Evolutionary conservation across 768 basidiomycete genomes (phyloP), one percentile per base, ranked within the genome.

Genomic region (Crepidotus variabilis): DNA sequence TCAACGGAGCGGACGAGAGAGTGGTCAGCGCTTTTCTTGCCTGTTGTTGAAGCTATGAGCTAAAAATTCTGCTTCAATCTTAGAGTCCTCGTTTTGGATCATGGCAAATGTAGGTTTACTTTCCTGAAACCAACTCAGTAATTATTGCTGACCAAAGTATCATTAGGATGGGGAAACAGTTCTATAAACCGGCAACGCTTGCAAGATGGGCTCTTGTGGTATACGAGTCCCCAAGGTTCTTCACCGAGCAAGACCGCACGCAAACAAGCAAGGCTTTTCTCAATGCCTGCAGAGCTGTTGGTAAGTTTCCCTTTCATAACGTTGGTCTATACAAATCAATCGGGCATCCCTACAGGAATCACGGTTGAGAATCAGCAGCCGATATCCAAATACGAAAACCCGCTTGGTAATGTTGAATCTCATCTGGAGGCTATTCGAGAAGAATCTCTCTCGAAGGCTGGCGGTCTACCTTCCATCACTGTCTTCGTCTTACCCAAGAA

Each of bases 81-180:
- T n/a, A 58, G 88, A 86, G 67, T 59, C 39, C 90, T 88, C 0
- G 74, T 2, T 79, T 87, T 52, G 90, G 91, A 0, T 69, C 82
- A 0, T 92, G 91, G 90, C 92, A 92, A 57, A 89, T 92, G 90
- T 84, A 56, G 21, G 79, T 72, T 13, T 51, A 8, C 6, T 43
- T 56, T 21, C 16, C 60, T 51, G 8, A n/a, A n/a, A n/a, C n/a
- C 45, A 4, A n/a, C 74, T 55, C 73, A 73, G 2, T 71, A 75
- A 56, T 76, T 75, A 20, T 20, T 43, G 18, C 39, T 43, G 11
- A 16, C 13, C 39, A 16, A 20, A 43, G 13, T 43, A 2, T 71
- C 76, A 60, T 80, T 75, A 88, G 85, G 86, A 76, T 87, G 0
- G 87, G 88, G 59, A 90, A 89, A 61, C 75, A 76, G 46, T 86